Conservation (phyloP, 2,329 filamentous ascomycete genomes). For the Claviceps purpurea region DNA sequence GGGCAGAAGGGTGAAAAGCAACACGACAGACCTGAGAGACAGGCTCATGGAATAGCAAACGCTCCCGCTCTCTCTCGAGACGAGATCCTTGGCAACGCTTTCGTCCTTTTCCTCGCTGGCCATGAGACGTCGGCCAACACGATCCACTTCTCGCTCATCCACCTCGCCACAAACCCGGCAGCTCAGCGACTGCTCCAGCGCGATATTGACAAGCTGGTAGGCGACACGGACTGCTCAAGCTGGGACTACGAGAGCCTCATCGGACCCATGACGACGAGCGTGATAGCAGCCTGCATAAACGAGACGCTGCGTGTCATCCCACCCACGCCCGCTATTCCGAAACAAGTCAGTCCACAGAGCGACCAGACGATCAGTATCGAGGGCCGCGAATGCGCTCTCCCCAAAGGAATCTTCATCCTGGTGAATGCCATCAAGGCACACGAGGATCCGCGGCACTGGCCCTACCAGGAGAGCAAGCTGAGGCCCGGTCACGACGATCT, state of each 20-base stretch:
- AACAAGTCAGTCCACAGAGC: constrained; percentile 35
- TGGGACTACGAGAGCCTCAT: constrained; percentile 63
- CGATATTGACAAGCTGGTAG: constrained; percentile 55
- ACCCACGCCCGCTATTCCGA: constrained; percentile 59
- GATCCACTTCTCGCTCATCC: constrained; percentile 56
- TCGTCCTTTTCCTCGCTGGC: constrained; percentile 56
- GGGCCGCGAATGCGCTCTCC: constrained; percentile 44
- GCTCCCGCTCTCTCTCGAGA: constrained; percentile 36
- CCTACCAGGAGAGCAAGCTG: constrained; percentile 31
- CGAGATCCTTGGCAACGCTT: constrained; percentile 62
- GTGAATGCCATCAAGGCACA: constrained; percentile 45
- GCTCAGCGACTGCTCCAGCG: constrained; percentile 53
- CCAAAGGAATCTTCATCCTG: constrained; percentile 40
- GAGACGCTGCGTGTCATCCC: constrained; percentile 64
- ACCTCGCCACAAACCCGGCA: constrained; percentile 51
- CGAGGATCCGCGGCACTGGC: constrained; percentile 63
- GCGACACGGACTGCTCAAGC: constrained; percentile 38
- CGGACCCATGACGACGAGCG: constrained; percentile 51
- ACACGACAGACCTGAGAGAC: constrained; percentile 15
- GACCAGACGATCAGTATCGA: constrained; percentile 46
- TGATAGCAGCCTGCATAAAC: constrained; percentile 63
- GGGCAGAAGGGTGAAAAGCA: constrained; percentile 14
- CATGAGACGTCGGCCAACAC: constrained; percentile 72
- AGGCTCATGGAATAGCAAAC: constrained; percentile 9
- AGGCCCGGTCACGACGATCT: constrained; percentile 39